Evolutionary conservation across 2,329 filamentous ascomycete genomes (phyloP).

Genomic region (Fusarium sp.): DNA sequence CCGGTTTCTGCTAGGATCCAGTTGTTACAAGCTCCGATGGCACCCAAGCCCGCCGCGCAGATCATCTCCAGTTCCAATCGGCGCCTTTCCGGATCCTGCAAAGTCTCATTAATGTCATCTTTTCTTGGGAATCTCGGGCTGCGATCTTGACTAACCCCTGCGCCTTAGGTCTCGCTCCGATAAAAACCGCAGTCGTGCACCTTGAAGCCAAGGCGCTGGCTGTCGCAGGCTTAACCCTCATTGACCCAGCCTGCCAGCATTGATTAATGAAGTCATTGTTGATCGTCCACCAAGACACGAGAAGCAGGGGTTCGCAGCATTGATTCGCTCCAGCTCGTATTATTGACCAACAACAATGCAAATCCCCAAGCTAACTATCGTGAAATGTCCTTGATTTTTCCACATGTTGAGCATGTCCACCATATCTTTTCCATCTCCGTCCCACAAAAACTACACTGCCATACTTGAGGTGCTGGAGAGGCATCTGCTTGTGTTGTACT

Average conservation of each 20-base stretch:
- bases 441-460: conserved; percentile 67
- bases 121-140: conserved; percentile 30
- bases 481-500: conserved; percentile 11
- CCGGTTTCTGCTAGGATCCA: conserved; percentile 37
- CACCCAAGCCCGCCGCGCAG: conserved; percentile 42
- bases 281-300: conserved; percentile 17
- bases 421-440: conserved; percentile 66
- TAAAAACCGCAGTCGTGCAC: conserved; percentile 2
- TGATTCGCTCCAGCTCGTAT: conserved; percentile 25
- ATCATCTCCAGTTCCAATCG: conserved; percentile 53
- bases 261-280: conserved; percentile 47
- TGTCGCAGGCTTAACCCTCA: conserved; percentile 16
- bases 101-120: conserved; percentile 43
- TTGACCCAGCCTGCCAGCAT: conserved; percentile 1
- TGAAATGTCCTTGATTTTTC: conserved; percentile 66
- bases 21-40: conserved; percentile 39
- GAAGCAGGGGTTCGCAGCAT: conserved; percentile 28
- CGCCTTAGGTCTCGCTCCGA: conserved; percentile 24
- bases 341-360: conserved; percentile 11
- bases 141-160: conserved; percentile 45
- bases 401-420: conserved; percentile 70
- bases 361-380: conserved; percentile 42
- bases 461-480: conserved; percentile 53
- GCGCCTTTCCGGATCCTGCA: conserved; percentile 48
- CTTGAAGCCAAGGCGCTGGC: conserved; percentile 17